A percentile compares a stretch with the other conserved stretches of the same genome.
phyloP scores from a whole-genome alignment of 108 stramenopile genomes.

The Pseudonitzschia pungens region DNA sequence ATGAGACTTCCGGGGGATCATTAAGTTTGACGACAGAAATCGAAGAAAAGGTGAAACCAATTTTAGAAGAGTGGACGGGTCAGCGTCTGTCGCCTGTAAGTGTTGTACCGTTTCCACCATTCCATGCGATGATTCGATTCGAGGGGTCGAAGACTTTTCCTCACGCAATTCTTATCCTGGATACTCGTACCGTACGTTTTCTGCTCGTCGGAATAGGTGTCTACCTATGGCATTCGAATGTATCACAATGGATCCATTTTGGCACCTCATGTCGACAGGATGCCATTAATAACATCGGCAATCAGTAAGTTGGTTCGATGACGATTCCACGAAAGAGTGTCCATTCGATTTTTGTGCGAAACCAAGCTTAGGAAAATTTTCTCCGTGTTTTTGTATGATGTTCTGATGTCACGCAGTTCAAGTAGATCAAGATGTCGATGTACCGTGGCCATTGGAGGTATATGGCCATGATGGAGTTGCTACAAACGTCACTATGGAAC shows the following conservation, averaged over 20 bases:
- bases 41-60: constrained; percentile 56
- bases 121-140: not conserved
- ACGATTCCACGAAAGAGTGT: not conserved
- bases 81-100: constrained; percentile 70
- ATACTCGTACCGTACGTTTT: too few species aligned
- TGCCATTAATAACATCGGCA: constrained; percentile 79
- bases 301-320: constrained; percentile 67
- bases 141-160: not conserved
- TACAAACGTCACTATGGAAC: constrained; percentile 90
- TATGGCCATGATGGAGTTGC: constrained; percentile 85
- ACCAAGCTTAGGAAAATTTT: not conserved
- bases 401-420: constrained; percentile 30
- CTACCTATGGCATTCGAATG: constrained; percentile 77
- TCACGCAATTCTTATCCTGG: not conserved
- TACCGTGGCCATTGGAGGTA: constrained; percentile 86
- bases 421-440: constrained; percentile 80
- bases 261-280: constrained; percentile 88
- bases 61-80: constrained; percentile 90
- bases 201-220: constrained; percentile 43
- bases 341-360: not conserved
- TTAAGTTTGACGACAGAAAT: constrained; percentile 28
- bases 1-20: constrained; percentile 18
- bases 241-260: constrained; percentile 74
- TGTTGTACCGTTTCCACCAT: constrained; percentile 49
- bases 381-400: not conserved